Base-by-base conservation (phyloP, 768 basidiomycete species). In the Psilocybe cyanescens region DNA sequence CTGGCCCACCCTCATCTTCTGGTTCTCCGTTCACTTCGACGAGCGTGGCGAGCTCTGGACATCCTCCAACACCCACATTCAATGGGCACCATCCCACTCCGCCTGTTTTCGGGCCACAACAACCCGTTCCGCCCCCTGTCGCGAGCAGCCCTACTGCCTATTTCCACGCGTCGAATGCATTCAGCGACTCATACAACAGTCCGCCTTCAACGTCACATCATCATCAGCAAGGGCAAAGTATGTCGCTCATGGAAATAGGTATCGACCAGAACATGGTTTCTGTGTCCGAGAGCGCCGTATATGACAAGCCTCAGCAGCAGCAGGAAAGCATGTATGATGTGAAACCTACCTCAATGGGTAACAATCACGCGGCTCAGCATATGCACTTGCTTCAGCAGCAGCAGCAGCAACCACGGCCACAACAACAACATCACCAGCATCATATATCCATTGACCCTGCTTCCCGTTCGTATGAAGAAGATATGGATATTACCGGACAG, bases 1-100 rank as follows among this genome's bases (percentile, higher is more conserved):
- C 64, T 14, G 62, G 55, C 1, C 63, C 67, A 3, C 51, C 69
- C 9, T 75, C 75, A 11, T 57, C 67, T 14, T 69, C 72, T 7
- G 67, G 71, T 50, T 75, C 75, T 31, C 75, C 76, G 8, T 78
- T 76, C 58, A 62, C 70, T 5, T 63, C 66, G 31, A 47, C 63
- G 19, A 70, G 62, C 48, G 50, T 29, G 12, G 66, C 62, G n/a
- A 67, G 63, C 31, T 62, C 62, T 11, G 73, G 67, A 3, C 71
- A 70, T 41, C 67, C 71, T 8, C 62, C 68, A 41, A 74, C 75
- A 24, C 74, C 75, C 16, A 69, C 72, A 6, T 75, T 74, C 39
- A 59, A 56, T 30, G 57, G 67, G 11, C 64, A 69, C 29, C 64
- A 68, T 45, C 60, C 70, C 47, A 72, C 67, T n/a, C 71, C 75